A percentile compares a stretch with the other conserved stretches of the same genome.
Conservation (phyloP, 768 basidiomycete species). For the Agrocybe praecox region DNA sequence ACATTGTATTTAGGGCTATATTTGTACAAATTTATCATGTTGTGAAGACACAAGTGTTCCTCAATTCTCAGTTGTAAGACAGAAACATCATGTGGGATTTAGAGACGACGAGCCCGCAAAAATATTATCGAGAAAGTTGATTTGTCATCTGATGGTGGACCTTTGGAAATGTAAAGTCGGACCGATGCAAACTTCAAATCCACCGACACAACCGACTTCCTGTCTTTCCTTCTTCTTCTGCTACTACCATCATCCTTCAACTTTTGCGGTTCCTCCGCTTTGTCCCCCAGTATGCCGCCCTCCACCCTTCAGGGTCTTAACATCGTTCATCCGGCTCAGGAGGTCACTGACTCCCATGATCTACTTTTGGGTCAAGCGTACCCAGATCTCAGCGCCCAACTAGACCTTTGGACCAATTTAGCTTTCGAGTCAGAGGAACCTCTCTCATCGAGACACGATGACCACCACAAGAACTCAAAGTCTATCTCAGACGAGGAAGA, state of each 20-base stretch:
- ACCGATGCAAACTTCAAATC: constrained; percentile 15
- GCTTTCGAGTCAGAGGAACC: constrained; percentile 78
- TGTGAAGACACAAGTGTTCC: too few relatives aligned
- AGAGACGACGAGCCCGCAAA: not conserved
- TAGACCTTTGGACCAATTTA: constrained; percentile 84
- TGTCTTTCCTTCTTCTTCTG: constrained; percentile 9
- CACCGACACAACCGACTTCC: constrained; percentile 15
- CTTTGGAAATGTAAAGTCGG: constrained; percentile 18
- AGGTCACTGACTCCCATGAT: constrained; percentile 50
- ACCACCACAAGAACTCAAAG: constrained; percentile 37
- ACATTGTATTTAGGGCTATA: too few relatives aligned
- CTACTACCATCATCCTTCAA: constrained; percentile 7
- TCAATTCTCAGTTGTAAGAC: not conserved
- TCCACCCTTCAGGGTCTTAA: constrained; percentile 79
- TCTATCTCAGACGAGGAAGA: constrained; percentile 49
- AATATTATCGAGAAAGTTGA: constrained; percentile 3
- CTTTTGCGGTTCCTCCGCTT: not conserved
- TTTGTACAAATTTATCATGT: too few relatives aligned
- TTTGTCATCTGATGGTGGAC: constrained; percentile 12
- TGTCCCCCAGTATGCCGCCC: constrained; percentile 49
- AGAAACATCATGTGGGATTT: not conserved
- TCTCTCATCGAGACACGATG: constrained; percentile 35
- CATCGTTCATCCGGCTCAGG: constrained; percentile 61
- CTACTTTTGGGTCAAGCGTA: constrained; percentile 64
- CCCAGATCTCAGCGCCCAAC: constrained; percentile 76